These are phyloP conservation scores for Suillus sp. DNA, from an alignment of 768 basidiomycete species.

Conservation along the genomic window DNA sequence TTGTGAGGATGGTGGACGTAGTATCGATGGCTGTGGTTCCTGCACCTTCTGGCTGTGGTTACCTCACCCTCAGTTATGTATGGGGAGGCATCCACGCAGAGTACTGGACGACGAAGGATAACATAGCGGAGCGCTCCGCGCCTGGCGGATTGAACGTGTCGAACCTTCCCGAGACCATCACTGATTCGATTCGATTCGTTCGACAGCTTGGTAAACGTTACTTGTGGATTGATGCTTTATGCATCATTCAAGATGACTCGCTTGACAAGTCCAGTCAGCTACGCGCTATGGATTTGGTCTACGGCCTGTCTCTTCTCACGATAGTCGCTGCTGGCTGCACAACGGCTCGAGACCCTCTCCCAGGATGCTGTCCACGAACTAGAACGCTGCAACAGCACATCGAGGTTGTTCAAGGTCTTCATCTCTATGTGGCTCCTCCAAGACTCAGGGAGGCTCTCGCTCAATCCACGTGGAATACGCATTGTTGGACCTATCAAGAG, in stretches of 20 bases:
- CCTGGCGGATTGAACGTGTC: background rate
- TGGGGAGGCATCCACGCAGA: constrained; percentile 10
- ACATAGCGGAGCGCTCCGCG: constrained; percentile 1
- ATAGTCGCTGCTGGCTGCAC: background rate
- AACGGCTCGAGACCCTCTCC: background rate
- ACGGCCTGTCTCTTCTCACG: background rate
- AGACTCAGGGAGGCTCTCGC: constrained; percentile 10
- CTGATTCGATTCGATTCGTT: constrained; percentile 8
- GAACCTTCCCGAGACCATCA: constrained; percentile 11
- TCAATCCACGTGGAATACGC: constrained; percentile 21
- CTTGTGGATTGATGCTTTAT: constrained; percentile 8
- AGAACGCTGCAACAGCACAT: background rate
- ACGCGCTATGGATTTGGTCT: background rate
- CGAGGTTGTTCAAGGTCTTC: constrained; percentile 8
- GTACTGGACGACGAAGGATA: constrained; percentile 11
- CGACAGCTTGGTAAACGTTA: constrained; percentile 11
- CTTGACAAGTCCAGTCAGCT: background rate
- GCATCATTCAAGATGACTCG: background rate
- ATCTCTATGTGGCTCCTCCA: constrained; percentile 19
- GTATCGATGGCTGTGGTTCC: constrained; percentile 9
- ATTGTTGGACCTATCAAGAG: constrained; percentile 13
- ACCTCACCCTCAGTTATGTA: constrained; percentile 12
- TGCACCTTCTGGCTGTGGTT: constrained; percentile 5
- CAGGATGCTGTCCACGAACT: background rate
- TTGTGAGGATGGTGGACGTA: constrained; percentile 10